Conservation (phyloP, 163 green algal species). For the Coccomyxa subellipsoidea region DNA sequence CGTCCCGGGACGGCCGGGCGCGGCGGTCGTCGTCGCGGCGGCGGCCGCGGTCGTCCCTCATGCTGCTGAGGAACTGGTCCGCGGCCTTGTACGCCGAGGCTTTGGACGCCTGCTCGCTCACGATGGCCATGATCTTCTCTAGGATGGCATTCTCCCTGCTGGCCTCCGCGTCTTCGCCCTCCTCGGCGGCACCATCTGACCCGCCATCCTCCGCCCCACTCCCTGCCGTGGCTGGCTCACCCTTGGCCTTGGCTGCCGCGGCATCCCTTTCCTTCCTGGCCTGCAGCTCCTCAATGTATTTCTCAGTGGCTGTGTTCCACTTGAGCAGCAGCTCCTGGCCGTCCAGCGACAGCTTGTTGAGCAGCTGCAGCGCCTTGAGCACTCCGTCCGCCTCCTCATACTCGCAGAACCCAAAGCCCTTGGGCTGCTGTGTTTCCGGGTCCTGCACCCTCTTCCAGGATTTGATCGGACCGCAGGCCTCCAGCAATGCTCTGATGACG, state of each 20-base stretch:
- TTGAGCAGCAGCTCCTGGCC: constrained; percentile 64
- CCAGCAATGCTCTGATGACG: constrained; percentile 63
- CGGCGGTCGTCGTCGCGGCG: background rate
- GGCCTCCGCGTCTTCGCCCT: constrained; percentile 16
- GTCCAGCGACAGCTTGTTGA: constrained; percentile 69
- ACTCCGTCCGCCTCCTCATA: constrained; percentile 82
- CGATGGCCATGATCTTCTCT: constrained; percentile 52
- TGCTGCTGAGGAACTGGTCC: constrained; percentile 12
- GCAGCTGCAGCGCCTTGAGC: constrained; percentile 64
- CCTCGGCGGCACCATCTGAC: constrained; percentile 1
- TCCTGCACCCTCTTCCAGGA: constrained; percentile 84
- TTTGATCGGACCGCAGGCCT: constrained; percentile 71
- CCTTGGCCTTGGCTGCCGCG: constrained; percentile 7
- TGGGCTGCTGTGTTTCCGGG: constrained; percentile 68
- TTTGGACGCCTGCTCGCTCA: constrained; percentile 36
- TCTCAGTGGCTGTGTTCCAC: constrained; percentile 42
- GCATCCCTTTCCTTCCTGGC: constrained; percentile 5
- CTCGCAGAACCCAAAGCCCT: constrained; percentile 87
- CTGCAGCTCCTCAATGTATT: constrained; percentile 34
- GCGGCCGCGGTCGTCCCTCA: constrained; percentile 12
- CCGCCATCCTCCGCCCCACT: background rate
- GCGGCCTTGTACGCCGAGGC: background rate
- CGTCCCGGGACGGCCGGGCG: background rate
- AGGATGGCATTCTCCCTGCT: constrained; percentile 41
- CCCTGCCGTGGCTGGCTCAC: constrained; percentile 2